Evolutionary conservation across 139 green algal genomes (phyloP).

Genomic region (Pedinophyceae sp.): DNA sequence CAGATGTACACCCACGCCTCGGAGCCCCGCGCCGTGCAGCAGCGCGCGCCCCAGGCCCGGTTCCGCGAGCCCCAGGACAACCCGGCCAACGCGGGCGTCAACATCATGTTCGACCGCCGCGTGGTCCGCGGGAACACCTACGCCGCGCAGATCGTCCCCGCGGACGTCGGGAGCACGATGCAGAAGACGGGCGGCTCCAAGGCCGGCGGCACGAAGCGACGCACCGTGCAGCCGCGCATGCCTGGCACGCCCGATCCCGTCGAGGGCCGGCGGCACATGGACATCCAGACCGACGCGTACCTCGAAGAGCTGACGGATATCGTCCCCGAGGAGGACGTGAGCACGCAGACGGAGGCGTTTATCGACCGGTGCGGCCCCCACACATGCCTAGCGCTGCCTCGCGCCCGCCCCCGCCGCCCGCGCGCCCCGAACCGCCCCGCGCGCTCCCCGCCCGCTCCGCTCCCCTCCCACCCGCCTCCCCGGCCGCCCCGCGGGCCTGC

Average conservation of each 20-base stretch:
- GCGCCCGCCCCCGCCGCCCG: no score
- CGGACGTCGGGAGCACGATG: constrained; percentile 17
- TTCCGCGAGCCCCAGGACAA: constrained; percentile 29
- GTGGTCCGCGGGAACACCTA: constrained; percentile 77
- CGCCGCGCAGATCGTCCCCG: constrained; percentile 43
- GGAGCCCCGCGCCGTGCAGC: constrained; percentile 35
- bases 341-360: constrained; percentile 69
- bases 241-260: constrained; percentile 49
- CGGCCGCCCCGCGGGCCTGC: no score
- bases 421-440: no score
- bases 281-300: constrained; percentile 63
- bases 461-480: no score
- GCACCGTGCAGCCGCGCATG: background rate
- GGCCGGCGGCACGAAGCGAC: background rate
- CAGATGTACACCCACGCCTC: constrained; percentile 41
- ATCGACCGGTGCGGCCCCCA: no score
- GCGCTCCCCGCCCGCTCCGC: no score
- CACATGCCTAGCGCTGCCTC: no score
- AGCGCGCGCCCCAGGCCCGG: constrained; percentile 27
- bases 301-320: constrained; percentile 66
- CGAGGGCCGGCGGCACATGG: constrained; percentile 57
- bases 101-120: constrained; percentile 78
- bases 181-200: background rate
- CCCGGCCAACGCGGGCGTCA: constrained; percentile 18
- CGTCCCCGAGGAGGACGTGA: constrained; percentile 47